Conservation (phyloP, 1,284 basidiomycete species). For the Cerrena zonata region DNA sequence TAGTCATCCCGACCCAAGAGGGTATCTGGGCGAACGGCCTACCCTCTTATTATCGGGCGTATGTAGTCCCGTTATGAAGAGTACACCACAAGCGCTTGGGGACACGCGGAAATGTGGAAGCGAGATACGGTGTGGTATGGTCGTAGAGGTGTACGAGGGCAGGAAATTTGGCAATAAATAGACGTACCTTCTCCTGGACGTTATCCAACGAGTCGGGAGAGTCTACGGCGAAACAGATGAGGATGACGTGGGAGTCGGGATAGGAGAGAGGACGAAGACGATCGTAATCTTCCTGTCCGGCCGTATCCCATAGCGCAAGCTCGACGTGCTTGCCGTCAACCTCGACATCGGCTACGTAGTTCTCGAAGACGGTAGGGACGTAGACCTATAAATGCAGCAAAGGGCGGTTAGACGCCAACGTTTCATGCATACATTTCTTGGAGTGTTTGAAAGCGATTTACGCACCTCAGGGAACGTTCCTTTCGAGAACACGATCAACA, state of each 20-base stretch:
- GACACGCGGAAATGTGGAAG: not conserved
- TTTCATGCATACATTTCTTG: not conserved
- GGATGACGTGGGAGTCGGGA: conserved; percentile 74
- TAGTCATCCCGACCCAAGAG: no score
- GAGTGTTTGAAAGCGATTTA: not conserved
- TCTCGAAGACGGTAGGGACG: conserved; percentile 74
- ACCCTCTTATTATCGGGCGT: no score
- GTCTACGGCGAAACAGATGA: conserved; percentile 76
- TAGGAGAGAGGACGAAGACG: conserved; percentile 71
- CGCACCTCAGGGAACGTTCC: conserved; percentile 72
- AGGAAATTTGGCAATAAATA: no score
- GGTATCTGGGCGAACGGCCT: no score
- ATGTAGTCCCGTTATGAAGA: no score
- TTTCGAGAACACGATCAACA: conserved; percentile 63
- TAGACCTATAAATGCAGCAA: conserved; percentile 35
- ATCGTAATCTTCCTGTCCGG: conserved; percentile 70
- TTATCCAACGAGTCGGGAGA: conserved; percentile 75
- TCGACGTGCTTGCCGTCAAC: conserved; percentile 74
- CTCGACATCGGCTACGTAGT: conserved; percentile 68
- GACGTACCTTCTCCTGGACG: conserved; percentile 71
- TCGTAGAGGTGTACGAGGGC: no score
- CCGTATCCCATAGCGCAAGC: conserved; percentile 77
- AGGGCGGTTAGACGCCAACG: not conserved
- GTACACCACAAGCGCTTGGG: not conserved
- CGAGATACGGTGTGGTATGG: no score